Conservation (phyloP, 345 rosid species). For the Hypericum perforatum region DNA sequence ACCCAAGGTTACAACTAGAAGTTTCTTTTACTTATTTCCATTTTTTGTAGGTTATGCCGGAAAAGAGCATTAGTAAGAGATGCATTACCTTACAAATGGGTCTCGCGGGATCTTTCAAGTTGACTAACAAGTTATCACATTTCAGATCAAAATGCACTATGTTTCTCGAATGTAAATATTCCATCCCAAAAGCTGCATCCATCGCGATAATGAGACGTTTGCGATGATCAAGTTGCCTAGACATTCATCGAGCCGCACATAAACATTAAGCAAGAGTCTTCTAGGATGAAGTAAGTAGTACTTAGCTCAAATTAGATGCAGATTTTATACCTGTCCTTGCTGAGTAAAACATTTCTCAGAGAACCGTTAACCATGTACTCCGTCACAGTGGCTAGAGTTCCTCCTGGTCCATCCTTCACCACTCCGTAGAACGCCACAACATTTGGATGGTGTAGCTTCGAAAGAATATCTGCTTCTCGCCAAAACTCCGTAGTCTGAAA, state of each 20-base stretch:
- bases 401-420: conserved; percentile 6
- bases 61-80: neutral
- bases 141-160: conserved; percentile 3
- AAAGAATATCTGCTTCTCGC: conserved; percentile 1
- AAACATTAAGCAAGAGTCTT: neutral
- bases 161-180: conserved; percentile 1
- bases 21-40: no score
- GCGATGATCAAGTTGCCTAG: conserved; percentile 3
- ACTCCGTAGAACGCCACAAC: conserved; percentile 2
- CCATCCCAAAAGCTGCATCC: conserved; percentile 3
- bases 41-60: neutral
- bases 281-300: neutral
- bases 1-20: neutral
- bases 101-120: conserved; percentile 1
- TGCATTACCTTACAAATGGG: conserved; percentile 2
- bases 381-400: conserved; percentile 4
- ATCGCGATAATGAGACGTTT: conserved; percentile 2
- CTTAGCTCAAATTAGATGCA: neutral
- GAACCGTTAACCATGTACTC: conserved; percentile 2
- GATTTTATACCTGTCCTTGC: neutral
- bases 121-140: conserved; percentile 4
- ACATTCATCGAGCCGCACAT: neutral
- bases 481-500: conserved; percentile 1
- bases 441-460: conserved; percentile 1
- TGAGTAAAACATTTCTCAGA: conserved; percentile 1